Conservation (phyloP, 768 basidiomycete species). For the Krasilnikovozyma curviuscula region DNA sequence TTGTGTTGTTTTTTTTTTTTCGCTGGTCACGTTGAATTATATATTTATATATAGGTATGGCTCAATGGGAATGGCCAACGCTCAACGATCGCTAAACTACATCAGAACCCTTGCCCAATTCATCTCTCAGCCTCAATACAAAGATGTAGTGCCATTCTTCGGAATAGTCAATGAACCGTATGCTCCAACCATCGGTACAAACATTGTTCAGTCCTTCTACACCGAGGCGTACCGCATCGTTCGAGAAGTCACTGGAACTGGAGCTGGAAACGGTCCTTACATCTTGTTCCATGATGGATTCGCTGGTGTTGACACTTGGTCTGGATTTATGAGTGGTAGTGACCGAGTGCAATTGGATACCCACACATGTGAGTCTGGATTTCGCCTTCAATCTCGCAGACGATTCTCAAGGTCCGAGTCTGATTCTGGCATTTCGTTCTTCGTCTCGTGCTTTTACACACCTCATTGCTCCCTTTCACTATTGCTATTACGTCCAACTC, state of each 20-base stretch:
- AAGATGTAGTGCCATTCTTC: conserved; percentile 64
- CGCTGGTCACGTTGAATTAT: no score
- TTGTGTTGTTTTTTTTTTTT: no score
- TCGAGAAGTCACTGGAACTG: conserved; percentile 60
- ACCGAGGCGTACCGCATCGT: conserved; percentile 65
- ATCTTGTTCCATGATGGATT: conserved; percentile 59
- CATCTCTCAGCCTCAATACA: conserved; percentile 72
- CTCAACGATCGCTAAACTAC: conserved; percentile 70
- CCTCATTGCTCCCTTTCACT: no score
- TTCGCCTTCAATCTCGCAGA: no score
- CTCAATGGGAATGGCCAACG: conserved; percentile 79
- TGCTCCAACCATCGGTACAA: conserved; percentile 37
- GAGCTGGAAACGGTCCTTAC: conserved; percentile 66
- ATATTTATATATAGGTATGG: no score
- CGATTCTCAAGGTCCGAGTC: no score
- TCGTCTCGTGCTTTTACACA: no score
- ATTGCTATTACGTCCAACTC: no score
- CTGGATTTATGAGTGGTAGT: conserved; percentile 49
- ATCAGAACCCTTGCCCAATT: conserved; percentile 81
- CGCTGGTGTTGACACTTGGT: conserved; percentile 43
- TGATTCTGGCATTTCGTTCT: no score
- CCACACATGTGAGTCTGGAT: no score
- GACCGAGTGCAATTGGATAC: conserved; percentile 67
- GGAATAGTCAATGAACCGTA: conserved; percentile 73
- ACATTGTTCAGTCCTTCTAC: conserved; percentile 31